These are phyloP conservation scores for Brassica hybrid DNA, from an alignment of 441 rosid genomes.

Conservation along the genomic window DNA sequence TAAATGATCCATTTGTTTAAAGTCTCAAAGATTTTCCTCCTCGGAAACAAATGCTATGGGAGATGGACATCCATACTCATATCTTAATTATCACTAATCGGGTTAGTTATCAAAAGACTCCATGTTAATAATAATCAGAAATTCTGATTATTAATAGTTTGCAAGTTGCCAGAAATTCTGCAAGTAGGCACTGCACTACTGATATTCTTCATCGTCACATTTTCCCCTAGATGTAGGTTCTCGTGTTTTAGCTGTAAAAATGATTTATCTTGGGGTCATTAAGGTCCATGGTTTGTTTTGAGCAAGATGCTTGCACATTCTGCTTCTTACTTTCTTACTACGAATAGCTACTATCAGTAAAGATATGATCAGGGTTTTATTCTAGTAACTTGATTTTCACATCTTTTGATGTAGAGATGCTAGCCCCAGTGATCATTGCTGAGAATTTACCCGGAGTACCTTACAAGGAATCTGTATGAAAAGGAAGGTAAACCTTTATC, in stretches of 20 bases:
- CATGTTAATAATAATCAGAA: no score
- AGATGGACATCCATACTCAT: constrained; percentile 42
- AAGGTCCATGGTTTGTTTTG: constrained; percentile 20
- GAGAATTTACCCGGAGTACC: constrained; percentile 48
- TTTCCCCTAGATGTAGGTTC: background rate
- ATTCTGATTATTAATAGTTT: background rate
- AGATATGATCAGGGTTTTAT: constrained; percentile 30
- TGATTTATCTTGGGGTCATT: constrained; percentile 3
- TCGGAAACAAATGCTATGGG: constrained; percentile 34
- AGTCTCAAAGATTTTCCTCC: constrained; percentile 38
- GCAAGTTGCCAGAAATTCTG: constrained; percentile 64
- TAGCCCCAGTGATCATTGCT: constrained; percentile 60
- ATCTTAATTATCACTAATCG: constrained; percentile 12
- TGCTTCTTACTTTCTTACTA: constrained; percentile 9
- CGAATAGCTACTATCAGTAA: constrained; percentile 29
- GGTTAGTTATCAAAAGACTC: constrained; percentile 33
- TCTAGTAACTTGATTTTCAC: constrained; percentile 36
- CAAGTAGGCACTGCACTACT: constrained; percentile 47
- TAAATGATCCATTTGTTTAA: constrained; percentile 27
- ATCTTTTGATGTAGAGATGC: constrained; percentile 44
- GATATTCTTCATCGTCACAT: constrained; percentile 35
- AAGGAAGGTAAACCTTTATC: constrained; percentile 27
- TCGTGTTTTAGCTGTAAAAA: constrained; percentile 14
- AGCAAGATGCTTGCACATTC: constrained; percentile 12
- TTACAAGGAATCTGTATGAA: constrained; percentile 53